phyloP scores from a whole-genome alignment of 2,329 filamentous ascomycete genomes.

The Coniochaeta sp. region DNA sequence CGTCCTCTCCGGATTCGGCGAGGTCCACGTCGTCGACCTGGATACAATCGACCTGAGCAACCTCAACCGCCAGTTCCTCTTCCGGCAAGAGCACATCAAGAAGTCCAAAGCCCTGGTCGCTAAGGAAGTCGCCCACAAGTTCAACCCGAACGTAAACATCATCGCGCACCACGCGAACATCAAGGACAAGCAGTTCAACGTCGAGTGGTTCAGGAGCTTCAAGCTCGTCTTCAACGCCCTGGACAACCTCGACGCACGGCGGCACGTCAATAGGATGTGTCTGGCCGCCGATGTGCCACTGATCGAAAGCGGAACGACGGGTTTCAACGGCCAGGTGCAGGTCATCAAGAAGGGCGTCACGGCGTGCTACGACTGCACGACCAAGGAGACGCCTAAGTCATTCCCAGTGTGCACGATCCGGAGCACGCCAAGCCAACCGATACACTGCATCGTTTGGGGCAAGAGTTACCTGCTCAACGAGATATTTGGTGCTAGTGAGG shows the following conservation, averaged over 20 bases:
- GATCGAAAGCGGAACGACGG: conserved; percentile 94
- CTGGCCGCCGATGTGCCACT: conserved; percentile 82
- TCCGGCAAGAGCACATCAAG: conserved; percentile 95
- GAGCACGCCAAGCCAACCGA: conserved; percentile 91
- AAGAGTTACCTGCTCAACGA: conserved; percentile 96
- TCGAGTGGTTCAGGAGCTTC: conserved; percentile 82
- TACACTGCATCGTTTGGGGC: conserved; percentile 98
- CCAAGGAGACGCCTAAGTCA: conserved; percentile 83
- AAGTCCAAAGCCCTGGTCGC: conserved; percentile 93
- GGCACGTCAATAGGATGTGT: conserved; percentile 97
- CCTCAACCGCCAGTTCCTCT: conserved; percentile 94
- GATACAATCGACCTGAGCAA: conserved; percentile 98
- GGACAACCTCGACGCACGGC: conserved; percentile 87
- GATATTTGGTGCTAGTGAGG: conserved; percentile 86
- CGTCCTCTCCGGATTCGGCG: conserved; percentile 82
- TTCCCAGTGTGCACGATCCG: conserved; percentile 97
- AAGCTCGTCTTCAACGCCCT: conserved; percentile 90
- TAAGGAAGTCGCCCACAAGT: conserved; percentile 81
- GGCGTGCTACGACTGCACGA: conserved; percentile 92
- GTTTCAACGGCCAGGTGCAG: conserved; percentile 96
- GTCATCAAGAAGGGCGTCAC: conserved; percentile 89
- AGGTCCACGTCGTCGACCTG: conserved; percentile 91
- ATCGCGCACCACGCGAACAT: conserved; percentile 91
- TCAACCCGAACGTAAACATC: conserved; percentile 84
- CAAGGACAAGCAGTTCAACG: conserved; percentile 79